Conservation (phyloP, 2,329 filamentous ascomycete genomes). For the Bisporella sp. region DNA sequence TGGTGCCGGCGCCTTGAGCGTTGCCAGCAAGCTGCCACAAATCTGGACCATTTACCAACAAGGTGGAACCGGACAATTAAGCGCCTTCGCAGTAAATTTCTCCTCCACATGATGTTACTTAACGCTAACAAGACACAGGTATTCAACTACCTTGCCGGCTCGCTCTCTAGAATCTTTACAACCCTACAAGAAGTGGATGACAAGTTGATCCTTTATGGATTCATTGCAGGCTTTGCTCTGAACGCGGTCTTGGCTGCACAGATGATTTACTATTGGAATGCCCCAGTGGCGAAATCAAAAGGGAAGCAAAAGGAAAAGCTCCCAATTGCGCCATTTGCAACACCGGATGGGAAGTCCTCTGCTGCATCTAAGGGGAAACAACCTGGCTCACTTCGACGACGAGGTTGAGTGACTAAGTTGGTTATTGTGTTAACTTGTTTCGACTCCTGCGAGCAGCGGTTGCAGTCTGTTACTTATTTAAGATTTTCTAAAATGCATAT, state of each 20-base stretch:
- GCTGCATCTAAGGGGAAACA: slow-evolving; percentile 22
- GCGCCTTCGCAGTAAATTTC: slow-evolving; percentile 78
- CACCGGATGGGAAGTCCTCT: slow-evolving; percentile 11
- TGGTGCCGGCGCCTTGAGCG: slow-evolving; percentile 72
- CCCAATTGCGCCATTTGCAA: slow-evolving; percentile 5
- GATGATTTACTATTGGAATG: slow-evolving; percentile 97
- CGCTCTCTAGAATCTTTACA: slow-evolving; percentile 91
- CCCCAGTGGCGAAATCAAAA: slow-evolving; percentile 41
- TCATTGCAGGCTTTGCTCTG: slow-evolving; percentile 83
- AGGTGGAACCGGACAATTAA: slow-evolving; percentile 89
- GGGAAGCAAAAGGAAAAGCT: slow-evolving; percentile 34
- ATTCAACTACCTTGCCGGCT: slow-evolving; percentile 95
- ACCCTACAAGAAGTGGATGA: slow-evolving; percentile 97
- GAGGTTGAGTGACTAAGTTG: neutral
- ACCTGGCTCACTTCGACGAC: slow-evolving; percentile 25
- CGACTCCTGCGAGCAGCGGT: slow-evolving; percentile 1
- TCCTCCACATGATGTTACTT: neutral
- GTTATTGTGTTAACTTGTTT: neutral
- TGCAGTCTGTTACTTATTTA: neutral
- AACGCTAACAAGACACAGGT: slow-evolving; percentile 48
- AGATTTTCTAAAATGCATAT: too few species aligned
- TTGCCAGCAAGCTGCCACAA: slow-evolving; percentile 91
- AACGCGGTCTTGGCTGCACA: slow-evolving; percentile 82
- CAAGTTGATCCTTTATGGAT: slow-evolving; percentile 91
- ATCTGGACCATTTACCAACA: slow-evolving; percentile 79